Percentiles rank a stretch among this genome's conserved stretches.
These are phyloP conservation scores for Biancaea sappan DNA, from an alignment of 306 rosid species.

Conservation along the genomic window DNA sequence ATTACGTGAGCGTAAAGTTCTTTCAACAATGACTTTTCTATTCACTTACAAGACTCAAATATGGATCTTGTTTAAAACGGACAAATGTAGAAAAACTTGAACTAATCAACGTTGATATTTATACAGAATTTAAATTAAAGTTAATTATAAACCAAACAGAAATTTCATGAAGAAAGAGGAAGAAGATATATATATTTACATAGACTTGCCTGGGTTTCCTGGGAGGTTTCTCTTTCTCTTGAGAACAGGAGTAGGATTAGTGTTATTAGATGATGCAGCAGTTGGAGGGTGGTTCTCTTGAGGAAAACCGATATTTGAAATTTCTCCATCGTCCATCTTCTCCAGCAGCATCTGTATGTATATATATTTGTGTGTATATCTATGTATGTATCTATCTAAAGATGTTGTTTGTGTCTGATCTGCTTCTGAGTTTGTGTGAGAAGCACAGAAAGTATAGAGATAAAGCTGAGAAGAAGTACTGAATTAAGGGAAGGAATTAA, in stretches of 20 bases:
- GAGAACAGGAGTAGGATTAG: conserved; percentile 37
- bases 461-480: conserved; percentile 12
- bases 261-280: conserved; percentile 36
- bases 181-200: not conserved
- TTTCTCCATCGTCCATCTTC: conserved; percentile 58
- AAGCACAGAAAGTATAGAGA: conserved; percentile 45
- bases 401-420: conserved; percentile 30
- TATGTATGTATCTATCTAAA: no score
- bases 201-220: conserved; percentile 82
- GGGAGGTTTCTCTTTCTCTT: conserved; percentile 94
- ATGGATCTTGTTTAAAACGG: no score
- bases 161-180: no score
- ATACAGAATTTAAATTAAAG: no score
- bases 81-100: no score
- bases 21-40: no score
- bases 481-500: conserved; percentile 49
- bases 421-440: conserved; percentile 32
- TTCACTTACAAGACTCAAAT: no score
- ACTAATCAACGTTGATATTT: no score
- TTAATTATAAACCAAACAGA: no score
- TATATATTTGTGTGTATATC: not conserved
- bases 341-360: conserved; percentile 27
- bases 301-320: conserved; percentile 45
- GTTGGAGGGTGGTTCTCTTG: conserved; percentile 45
- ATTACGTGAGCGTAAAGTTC: no score